Evolutionary conservation across 495 filamentous ascomycete species (phyloP), one percentile per base, ranked within the genome.

Genomic region (Trypethelium eluteriae): DNA sequence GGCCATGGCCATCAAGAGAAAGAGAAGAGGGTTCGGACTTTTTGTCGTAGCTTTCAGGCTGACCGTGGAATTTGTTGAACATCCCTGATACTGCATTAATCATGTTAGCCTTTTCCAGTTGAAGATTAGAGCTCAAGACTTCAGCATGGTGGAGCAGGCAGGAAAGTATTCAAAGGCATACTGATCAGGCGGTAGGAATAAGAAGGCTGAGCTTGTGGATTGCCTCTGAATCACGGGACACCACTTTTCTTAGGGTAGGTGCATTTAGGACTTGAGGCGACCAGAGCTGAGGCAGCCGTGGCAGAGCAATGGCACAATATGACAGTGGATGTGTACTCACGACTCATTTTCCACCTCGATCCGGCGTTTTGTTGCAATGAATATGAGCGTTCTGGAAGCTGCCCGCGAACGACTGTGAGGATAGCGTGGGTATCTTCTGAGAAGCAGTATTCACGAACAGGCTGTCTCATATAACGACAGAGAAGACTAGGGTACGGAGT

Each of bases 21-120:
- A 59, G 32, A 64, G 41, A 16, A 36, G 34, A 63, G 63, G 69
- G 63, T 63, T 66, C 83, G 71, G 76, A 96, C 91, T 99, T 99
- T 78, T 92, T 96, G 78, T 98, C 94, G 80, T 99, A 99, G 80
- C 89, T 96, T 73, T 96, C 90, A 64, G 94, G 94, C 81, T 99
- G 94, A 73, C 93, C 93, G 69, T 93, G 91, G 71, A 99, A 89
- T 85, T 96, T 96, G 81, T 93, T 97, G 72, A 99, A 83, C 90
- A 98, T 96, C 72, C 83, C 89, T 64, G 90, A 80, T 76, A 97
- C 92, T 96, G 73, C 12, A 50, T 50, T n/a, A 2, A 39, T 14
- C 25, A 64, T 44, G 62, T 69, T 59, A 61, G 65, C 41, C n/a
- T 34, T 14, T 10, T 34, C 9, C 32, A 59, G 5, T 9, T 59